Evolutionary conservation across 768 basidiomycete genomes (phyloP).

Genomic region (Suillus subluteus): DNA sequence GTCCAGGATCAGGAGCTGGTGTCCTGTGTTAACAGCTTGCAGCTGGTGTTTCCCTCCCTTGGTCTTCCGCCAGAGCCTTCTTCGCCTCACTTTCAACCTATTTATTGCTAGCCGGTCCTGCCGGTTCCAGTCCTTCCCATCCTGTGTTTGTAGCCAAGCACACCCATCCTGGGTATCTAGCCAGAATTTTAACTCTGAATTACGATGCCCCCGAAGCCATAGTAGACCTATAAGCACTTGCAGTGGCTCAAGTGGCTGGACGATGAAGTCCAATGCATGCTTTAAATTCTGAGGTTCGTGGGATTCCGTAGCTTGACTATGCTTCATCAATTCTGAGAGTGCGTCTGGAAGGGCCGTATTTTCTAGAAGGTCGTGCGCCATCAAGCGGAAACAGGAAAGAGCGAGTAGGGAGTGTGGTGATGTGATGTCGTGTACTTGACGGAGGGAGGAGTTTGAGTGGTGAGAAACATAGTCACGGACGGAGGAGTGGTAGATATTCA

Average conservation of each 20-base stretch:
- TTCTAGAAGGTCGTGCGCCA: background rate
- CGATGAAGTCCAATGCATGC: background rate
- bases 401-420: background rate
- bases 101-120: no score
- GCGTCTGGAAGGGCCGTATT: background rate
- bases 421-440: no score
- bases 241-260: background rate
- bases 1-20: no score
- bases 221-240: background rate
- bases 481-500: background rate
- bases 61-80: no score
- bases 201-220: background rate
- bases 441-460: background rate
- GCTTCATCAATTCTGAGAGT: background rate
- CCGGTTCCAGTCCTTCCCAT: no score
- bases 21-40: no score
- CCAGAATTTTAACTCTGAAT: background rate
- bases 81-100: no score
- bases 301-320: background rate
- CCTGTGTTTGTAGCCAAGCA: background rate
- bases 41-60: no score
- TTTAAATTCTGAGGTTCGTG: background rate
- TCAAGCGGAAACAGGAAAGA: background rate
- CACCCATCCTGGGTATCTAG: background rate
- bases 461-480: background rate